Percentiles rank a stretch among this genome's conserved stretches.
phyloP scores from a whole-genome alignment of 2,329 filamentous ascomycete genomes.

The Geosmithia putterillii region DNA sequence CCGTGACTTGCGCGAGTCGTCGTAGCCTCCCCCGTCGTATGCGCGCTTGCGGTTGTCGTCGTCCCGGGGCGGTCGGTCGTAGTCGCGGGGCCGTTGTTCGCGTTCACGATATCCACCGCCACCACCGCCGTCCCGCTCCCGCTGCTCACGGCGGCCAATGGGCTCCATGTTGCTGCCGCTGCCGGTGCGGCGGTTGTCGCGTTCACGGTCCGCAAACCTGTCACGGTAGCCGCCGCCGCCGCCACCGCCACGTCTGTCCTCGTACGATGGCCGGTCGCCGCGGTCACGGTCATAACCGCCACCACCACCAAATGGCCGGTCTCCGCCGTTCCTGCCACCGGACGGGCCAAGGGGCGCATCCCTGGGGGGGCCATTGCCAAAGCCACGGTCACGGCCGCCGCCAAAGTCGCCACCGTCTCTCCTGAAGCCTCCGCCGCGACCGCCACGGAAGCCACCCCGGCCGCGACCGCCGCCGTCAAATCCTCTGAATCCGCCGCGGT shows the following conservation, averaged over 20 bases:
- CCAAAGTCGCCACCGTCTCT: slow-evolving; percentile 18
- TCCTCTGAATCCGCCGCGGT: slow-evolving; percentile 28
- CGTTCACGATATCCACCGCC: slow-evolving; percentile 33
- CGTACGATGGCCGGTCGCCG: slow-evolving; percentile 47
- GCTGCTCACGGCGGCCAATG: slow-evolving; percentile 44
- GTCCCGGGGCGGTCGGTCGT: slow-evolving; percentile 43
- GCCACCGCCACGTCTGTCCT: slow-evolving; percentile 42
- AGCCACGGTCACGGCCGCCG: slow-evolving; percentile 23
- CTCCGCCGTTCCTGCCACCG: slow-evolving; percentile 28
- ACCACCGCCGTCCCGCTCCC: neutral
- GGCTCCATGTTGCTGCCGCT: slow-evolving; percentile 82
- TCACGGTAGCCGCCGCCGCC: slow-evolving; percentile 28
- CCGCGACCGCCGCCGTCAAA: slow-evolving; percentile 28
- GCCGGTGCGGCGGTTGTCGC: slow-evolving; percentile 41
- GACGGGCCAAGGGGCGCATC: slow-evolving; percentile 50
- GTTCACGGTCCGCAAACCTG: slow-evolving; percentile 13
- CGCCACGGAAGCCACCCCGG: slow-evolving; percentile 33
- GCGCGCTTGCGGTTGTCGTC: slow-evolving; percentile 53
- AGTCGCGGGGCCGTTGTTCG: slow-evolving; percentile 30
- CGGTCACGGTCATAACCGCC: slow-evolving; percentile 47
- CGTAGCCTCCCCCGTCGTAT: slow-evolving; percentile 69
- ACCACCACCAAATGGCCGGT: slow-evolving; percentile 18
- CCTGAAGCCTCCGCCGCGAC: slow-evolving; percentile 42
- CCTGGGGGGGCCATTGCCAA: slow-evolving; percentile 18
- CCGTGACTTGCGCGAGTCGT: slow-evolving; percentile 60